Conservation (phyloP, 2,329 filamentous ascomycete species). For the Clonostachys chloroleuca region DNA sequence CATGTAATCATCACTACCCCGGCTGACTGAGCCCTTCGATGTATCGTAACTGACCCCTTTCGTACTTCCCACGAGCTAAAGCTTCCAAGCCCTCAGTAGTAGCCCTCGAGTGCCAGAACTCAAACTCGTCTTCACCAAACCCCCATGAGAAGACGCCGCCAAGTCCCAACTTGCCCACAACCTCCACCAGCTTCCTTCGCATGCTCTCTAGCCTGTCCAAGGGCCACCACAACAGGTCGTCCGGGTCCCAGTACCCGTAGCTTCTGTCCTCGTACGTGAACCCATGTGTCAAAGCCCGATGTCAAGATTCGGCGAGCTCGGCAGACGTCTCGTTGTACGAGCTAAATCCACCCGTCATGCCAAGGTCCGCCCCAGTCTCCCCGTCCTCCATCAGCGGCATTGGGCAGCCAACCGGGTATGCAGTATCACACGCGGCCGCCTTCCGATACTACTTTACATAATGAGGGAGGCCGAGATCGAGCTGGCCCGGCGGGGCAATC, state of each 20-base stretch:
- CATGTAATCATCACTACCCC: too few relatives aligned
- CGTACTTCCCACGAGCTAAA: not conserved
- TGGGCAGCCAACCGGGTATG: slow-evolving; percentile 45
- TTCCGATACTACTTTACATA: slow-evolving; percentile 62
- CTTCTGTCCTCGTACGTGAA: slow-evolving; percentile 56
- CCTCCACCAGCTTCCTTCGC: slow-evolving; percentile 52
- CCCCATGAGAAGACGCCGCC: slow-evolving; percentile 78
- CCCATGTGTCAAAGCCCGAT: slow-evolving; percentile 45
- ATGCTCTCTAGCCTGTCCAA: slow-evolving; percentile 49
- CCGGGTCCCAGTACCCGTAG: slow-evolving; percentile 62
- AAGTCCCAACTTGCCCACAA: slow-evolving; percentile 51
- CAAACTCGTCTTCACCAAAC: slow-evolving; percentile 59
- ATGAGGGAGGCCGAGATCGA: slow-evolving; percentile 63
- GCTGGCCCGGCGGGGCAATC: slow-evolving; percentile 43
- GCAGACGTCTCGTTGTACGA: slow-evolving; percentile 51
- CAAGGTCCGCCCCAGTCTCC: slow-evolving; percentile 49
- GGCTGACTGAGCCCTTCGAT: not conserved
- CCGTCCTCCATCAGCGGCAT: slow-evolving; percentile 55
- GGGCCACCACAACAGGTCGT: slow-evolving; percentile 59
- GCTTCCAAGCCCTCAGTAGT: slow-evolving; percentile 14
- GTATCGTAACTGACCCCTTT: slow-evolving; percentile 22
- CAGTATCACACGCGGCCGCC: slow-evolving; percentile 31
- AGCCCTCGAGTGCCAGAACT: slow-evolving; percentile 32
- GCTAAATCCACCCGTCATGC: slow-evolving; percentile 54
- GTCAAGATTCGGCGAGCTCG: slow-evolving; percentile 53